Conservation (phyloP, 192 early-diverging fungal genomes). For the Podila minutissima region DNA sequence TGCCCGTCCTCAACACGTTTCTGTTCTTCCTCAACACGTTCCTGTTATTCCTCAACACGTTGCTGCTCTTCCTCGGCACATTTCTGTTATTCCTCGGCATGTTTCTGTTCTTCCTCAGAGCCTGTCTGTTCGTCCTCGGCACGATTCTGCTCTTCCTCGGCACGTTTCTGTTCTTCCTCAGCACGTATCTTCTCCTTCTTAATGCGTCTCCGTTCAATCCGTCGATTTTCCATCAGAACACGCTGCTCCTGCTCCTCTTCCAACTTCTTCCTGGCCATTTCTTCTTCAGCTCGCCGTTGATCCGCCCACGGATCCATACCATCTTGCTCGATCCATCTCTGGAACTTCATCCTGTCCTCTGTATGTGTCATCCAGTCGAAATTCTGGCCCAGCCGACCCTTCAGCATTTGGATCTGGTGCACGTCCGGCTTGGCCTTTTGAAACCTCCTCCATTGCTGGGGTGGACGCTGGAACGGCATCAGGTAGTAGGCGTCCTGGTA, state of each 20-base stretch:
- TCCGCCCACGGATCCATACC: not conserved
- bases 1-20: too few species aligned
- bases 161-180: too few species aligned
- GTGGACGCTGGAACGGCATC: constrained; percentile 23
- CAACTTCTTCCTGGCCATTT: not conserved
- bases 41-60: too few species aligned
- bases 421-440: not conserved
- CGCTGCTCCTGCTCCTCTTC: not conserved
- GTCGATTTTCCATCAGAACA: not conserved
- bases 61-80: too few species aligned
- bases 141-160: too few species aligned
- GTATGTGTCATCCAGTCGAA: not conserved
- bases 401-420: not conserved
- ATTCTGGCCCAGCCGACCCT: not conserved
- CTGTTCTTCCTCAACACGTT: too few species aligned
- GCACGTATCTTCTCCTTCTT: too few species aligned
- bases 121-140: too few species aligned
- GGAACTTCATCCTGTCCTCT: not conserved
- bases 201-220: too few species aligned
- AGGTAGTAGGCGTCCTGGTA: constrained; percentile 5
- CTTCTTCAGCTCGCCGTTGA: not conserved
- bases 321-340: not conserved
- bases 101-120: too few species aligned
- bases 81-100: too few species aligned
- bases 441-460: constrained; percentile 5